Percentiles rank a stretch among this genome's conserved stretches.
phyloP scores from a whole-genome alignment of 2,329 filamentous ascomycete species.

The Rutstroemia sp. region DNA sequence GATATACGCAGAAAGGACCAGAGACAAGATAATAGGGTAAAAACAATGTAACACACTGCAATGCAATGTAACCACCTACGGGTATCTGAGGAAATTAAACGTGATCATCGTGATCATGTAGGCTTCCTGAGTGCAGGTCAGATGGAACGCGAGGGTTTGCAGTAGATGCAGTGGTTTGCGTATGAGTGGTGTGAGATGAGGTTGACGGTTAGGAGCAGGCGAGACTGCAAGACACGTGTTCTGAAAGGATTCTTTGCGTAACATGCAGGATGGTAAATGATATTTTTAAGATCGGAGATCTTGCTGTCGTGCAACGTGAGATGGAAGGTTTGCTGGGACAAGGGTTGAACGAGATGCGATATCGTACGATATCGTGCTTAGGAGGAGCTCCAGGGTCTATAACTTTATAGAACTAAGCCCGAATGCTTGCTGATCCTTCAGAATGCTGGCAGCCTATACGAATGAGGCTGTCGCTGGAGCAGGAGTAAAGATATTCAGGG shows the following conservation, averaged over 20 bases:
- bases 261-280: too few relatives aligned
- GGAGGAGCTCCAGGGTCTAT: not conserved
- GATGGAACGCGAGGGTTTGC: slow-evolving; percentile 6
- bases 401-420: too few relatives aligned
- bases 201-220: slow-evolving; percentile 7
- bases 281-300: not conserved
- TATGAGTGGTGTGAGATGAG: not conserved
- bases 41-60: not conserved
- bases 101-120: slow-evolving; percentile 10
- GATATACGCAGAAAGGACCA: not conserved
- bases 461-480: too few relatives aligned
- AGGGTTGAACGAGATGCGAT: not conserved
- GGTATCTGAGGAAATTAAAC: slow-evolving; percentile 5
- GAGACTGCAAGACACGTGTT: slow-evolving; percentile 7
- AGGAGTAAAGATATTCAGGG: not conserved
- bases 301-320: not conserved
- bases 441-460: not conserved
- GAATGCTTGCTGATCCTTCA: not conserved
- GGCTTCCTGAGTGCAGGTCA: not conserved
- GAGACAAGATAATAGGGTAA: not conserved
- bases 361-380: not conserved
- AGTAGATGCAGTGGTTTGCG: not conserved
- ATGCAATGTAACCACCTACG: slow-evolving; percentile 2
- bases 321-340: not conserved
- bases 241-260: not conserved